phyloP scores from a whole-genome alignment of 2,329 filamentous ascomycete species.

The Huntiella moniliformis region DNA sequence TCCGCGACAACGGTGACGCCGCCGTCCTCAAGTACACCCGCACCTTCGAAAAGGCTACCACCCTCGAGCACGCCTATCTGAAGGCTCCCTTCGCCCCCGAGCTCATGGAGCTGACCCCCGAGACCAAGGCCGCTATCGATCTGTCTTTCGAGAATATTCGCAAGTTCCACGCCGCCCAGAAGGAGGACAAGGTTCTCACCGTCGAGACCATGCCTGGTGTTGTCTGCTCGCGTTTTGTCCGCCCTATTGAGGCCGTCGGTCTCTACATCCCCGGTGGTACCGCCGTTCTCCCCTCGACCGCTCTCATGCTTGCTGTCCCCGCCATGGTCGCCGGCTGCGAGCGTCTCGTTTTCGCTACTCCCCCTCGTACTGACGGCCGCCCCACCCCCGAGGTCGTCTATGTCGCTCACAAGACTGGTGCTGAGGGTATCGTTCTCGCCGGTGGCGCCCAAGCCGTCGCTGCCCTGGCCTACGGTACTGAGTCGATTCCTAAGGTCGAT shows the following conservation, averaged over 20 bases:
- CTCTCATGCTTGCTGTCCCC: constrained; percentile 93
- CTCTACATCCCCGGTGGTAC: constrained; percentile 92
- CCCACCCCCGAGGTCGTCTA: constrained; percentile 96
- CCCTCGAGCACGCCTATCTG: constrained; percentile 72
- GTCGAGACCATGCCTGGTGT: constrained; percentile 98
- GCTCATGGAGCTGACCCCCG: constrained; percentile 67
- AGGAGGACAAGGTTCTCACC: constrained; percentile 59
- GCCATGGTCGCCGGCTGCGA: constrained; percentile 95
- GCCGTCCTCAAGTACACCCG: constrained; percentile 85
- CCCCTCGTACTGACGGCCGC: constrained; percentile 72
- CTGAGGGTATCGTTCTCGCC: constrained; percentile 86
- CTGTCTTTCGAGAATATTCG: constrained; percentile 84
- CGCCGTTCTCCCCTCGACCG: constrained; percentile 89
- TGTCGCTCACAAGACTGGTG: constrained; percentile 87
- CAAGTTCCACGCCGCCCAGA: constrained; percentile 84
- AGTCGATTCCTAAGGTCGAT: constrained; percentile 88
- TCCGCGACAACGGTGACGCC: constrained; percentile 67
- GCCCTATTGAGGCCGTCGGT: constrained; percentile 89
- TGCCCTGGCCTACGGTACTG: constrained; percentile 91
- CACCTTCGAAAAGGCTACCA: constrained; percentile 94
- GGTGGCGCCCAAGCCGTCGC: constrained; percentile 91
- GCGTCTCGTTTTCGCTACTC: constrained; percentile 84
- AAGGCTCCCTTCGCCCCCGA: constrained; percentile 71
- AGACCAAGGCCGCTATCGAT: constrained; percentile 86
- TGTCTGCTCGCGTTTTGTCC: constrained; percentile 76